Evolutionary conservation across 768 basidiomycete genomes (phyloP).

Genomic region (Termitomyces sp.): DNA sequence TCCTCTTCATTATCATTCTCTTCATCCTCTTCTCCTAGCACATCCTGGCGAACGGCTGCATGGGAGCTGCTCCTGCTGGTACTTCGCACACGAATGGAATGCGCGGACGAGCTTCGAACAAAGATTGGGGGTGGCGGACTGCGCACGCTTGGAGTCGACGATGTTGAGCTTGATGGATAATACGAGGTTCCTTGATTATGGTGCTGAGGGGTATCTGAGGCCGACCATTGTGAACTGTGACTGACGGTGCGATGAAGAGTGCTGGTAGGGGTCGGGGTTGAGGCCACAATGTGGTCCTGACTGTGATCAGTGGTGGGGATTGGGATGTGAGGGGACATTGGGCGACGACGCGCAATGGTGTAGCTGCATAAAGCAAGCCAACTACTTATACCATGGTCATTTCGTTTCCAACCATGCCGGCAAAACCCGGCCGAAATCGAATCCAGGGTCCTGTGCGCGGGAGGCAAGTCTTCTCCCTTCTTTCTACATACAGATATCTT

Average conservation of each 20-base stretch:
- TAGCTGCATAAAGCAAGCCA: no score
- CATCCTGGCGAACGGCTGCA: conserved; percentile 36
- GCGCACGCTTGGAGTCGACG: conserved; percentile 38
- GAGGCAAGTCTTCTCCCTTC: no score
- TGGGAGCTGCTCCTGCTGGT: conserved; percentile 60
- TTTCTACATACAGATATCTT: not conserved
- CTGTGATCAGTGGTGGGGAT: conserved; percentile 31
- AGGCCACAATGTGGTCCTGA: conserved; percentile 27
- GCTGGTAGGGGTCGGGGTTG: conserved; percentile 43
- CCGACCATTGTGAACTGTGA: conserved; percentile 57
- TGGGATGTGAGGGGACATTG: conserved; percentile 26
- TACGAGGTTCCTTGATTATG: conserved; percentile 72
- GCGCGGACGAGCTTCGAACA: conserved; percentile 48
- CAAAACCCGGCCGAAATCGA: conserved; percentile 19
- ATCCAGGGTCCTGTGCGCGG: not conserved
- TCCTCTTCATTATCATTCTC: conserved; percentile 35
- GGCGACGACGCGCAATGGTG: conserved; percentile 14
- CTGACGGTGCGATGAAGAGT: conserved; percentile 42
- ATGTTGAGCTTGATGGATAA: conserved; percentile 41
- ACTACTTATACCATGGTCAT: not conserved
- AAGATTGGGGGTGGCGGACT: conserved; percentile 40
- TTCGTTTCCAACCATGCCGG: conserved; percentile 13
- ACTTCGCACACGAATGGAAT: conserved; percentile 53
- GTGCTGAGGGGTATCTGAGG: conserved; percentile 55
- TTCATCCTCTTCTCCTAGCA: conserved; percentile 54